A percentile compares a stretch with the other conserved stretches of the same genome.
These are phyloP conservation scores for Xylariaceae sp. DNA, from an alignment of 2,329 filamentous ascomycete genomes.

Conservation along the genomic window DNA sequence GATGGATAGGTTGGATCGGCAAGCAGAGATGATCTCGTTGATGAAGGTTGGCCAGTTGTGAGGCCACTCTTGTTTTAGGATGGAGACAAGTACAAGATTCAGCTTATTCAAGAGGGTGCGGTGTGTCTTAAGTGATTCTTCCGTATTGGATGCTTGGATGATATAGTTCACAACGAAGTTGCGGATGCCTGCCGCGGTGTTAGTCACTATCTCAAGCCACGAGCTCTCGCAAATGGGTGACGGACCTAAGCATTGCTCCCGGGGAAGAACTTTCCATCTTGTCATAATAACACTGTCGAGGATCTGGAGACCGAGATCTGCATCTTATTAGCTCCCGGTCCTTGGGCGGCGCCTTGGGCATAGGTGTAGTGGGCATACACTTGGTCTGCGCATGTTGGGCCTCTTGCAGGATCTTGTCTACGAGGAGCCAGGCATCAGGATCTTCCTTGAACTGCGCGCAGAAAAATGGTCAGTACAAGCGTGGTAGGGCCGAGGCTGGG, in stretches of 20 bases:
- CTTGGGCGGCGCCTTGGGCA: not conserved
- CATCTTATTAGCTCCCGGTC: conserved; percentile 20
- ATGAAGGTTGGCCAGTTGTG: conserved; percentile 99
- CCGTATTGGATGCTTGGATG: conserved; percentile 84
- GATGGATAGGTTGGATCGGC: conserved; percentile 90
- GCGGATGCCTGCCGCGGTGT: conserved; percentile 68
- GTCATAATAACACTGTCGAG: conserved; percentile 98
- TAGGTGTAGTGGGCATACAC: conserved; percentile 54
- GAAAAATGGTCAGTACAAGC: conserved; percentile 21
- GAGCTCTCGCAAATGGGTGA: conserved; percentile 6
- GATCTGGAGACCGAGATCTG: conserved; percentile 91
- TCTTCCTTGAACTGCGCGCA: conserved; percentile 88
- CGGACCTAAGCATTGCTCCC: conserved; percentile 89
- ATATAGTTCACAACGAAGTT: conserved; percentile 99
- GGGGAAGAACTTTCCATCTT: conserved; percentile 94
- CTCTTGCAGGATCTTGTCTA: conserved; percentile 93
- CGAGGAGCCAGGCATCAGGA: conserved; percentile 93
- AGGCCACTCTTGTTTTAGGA: conserved; percentile 99
- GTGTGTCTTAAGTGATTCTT: conserved; percentile 80
- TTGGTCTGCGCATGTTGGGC: conserved; percentile 94
- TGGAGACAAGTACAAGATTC: conserved; percentile 93
- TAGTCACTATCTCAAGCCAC: conserved; percentile 1
- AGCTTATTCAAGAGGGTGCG: conserved; percentile 95
- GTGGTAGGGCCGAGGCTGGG: conserved; percentile 4
- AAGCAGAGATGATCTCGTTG: conserved; percentile 97